Evolutionary conservation across 2,329 filamentous ascomycete species (phyloP).

Genomic region (Intubia oerlemansii): DNA sequence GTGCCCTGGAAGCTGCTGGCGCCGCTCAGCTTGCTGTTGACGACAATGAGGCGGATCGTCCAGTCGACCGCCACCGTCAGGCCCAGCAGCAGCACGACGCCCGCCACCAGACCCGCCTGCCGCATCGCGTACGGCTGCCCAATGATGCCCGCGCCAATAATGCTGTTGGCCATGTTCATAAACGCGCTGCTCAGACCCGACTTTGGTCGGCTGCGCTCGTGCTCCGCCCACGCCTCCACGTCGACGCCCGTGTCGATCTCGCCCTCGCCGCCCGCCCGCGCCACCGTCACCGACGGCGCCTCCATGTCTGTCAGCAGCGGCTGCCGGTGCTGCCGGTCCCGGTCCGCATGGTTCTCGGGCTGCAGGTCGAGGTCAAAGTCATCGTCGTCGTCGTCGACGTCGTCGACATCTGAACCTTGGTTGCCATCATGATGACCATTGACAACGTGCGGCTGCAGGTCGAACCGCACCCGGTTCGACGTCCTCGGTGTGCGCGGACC

Average conservation of each 20-base stretch:
- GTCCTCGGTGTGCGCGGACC: conserved; percentile 35
- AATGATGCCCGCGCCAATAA: conserved; percentile 61
- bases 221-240: conserved; percentile 24
- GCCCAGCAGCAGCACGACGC: conserved; percentile 52
- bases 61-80: conserved; percentile 82
- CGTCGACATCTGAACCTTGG: neutral
- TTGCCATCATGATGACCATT: too few species aligned
- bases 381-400: conserved; percentile 9
- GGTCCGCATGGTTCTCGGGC: conserved; percentile 11
- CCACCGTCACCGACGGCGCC: conserved; percentile 54
- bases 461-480: conserved; percentile 55
- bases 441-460: conserved; percentile 23
- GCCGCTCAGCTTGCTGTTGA: conserved; percentile 92
- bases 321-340: conserved; percentile 30
- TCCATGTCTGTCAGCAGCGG: conserved; percentile 69
- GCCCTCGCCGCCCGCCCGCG: conserved; percentile 16
- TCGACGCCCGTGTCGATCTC: conserved; percentile 11
- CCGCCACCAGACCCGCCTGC: conserved; percentile 71
- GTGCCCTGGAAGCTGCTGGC: conserved; percentile 90
- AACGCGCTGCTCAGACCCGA: conserved; percentile 75
- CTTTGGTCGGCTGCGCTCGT: conserved; percentile 47
- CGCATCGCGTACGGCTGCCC: conserved; percentile 90
- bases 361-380: conserved; percentile 12
- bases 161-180: conserved; percentile 99
- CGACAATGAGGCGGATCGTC: conserved; percentile 92